phyloP scores from a whole-genome alignment of 345 rosid species.

The Sisymbrium altissimum region DNA sequence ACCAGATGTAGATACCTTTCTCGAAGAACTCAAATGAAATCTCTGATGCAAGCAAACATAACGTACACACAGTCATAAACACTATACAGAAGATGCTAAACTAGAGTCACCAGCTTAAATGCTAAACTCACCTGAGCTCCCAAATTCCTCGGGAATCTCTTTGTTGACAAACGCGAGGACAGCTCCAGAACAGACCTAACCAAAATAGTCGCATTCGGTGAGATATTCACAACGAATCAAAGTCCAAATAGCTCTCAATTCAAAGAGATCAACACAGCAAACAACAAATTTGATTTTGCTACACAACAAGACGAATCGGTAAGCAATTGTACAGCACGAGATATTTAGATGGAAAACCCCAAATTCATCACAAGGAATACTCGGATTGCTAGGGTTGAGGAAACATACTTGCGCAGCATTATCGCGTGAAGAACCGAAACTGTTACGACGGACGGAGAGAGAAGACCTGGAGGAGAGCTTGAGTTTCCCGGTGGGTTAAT shows the following conservation, averaged over 20 bases:
- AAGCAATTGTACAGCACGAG: neutral
- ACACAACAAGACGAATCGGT: conserved; percentile 2
- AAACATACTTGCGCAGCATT: conserved; percentile 36
- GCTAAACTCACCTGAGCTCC: conserved; percentile 45
- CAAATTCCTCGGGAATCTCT: conserved; percentile 47
- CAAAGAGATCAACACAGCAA: neutral
- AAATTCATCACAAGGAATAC: neutral
- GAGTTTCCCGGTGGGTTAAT: conserved; percentile 16
- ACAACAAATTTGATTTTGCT: neutral
- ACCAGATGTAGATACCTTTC: conserved; percentile 51
- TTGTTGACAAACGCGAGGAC: conserved; percentile 46
- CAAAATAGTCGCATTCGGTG: neutral
- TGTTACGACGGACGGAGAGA: conserved; percentile 12
- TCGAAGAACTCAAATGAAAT: conserved; percentile 41
- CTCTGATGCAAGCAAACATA: conserved; percentile 35
- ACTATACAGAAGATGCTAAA: neutral
- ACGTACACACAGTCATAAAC: conserved; percentile 8
- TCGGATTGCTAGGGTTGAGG: neutral
- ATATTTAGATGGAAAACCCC: neutral
- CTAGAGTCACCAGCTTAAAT: neutral
- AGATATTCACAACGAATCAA: neutral
- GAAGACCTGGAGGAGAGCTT: neutral
- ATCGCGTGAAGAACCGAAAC: conserved; percentile 4
- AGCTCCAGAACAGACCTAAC: conserved; percentile 64
- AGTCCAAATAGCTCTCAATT: neutral